Conservation (phyloP, 768 basidiomycete species). For the Amanita phalloides region DNA sequence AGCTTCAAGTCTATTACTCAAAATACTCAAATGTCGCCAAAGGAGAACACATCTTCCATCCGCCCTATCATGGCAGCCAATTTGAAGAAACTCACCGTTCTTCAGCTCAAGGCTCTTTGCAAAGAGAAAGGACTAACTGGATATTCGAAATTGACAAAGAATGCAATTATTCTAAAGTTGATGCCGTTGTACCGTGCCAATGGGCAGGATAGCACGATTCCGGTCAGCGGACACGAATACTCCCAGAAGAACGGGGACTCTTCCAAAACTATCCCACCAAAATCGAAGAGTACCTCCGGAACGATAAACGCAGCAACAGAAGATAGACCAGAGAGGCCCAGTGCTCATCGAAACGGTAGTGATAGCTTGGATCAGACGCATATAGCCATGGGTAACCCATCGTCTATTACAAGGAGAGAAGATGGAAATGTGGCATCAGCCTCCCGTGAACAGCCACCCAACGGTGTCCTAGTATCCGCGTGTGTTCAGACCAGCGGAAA, state of each 20-base stretch:
- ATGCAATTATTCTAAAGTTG: slow-evolving; percentile 40
- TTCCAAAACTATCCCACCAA: not conserved
- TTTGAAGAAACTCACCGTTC: slow-evolving; percentile 41
- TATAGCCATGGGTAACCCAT: not conserved
- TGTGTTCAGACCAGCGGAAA: not conserved
- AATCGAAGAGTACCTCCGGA: not conserved
- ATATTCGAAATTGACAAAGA: slow-evolving; percentile 60
- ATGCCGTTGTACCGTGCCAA: slow-evolving; percentile 12
- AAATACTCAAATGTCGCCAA: not conserved
- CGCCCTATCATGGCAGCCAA: slow-evolving; percentile 8
- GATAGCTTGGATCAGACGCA: not conserved
- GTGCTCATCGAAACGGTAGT: too few relatives aligned
- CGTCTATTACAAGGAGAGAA: not conserved
- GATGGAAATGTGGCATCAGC: not conserved
- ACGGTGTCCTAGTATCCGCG: not conserved
- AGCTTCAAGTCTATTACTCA: not conserved
- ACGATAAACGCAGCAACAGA: not conserved
- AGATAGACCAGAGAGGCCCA: not conserved
- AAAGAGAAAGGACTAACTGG: slow-evolving; percentile 51
- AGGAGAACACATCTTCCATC: not conserved
- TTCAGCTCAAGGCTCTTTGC: slow-evolving; percentile 57
- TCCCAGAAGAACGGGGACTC: not conserved
- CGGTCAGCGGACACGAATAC: not conserved
- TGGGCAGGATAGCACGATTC: not conserved
- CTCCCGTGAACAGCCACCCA: not conserved